Evolutionary conservation across 805 yeast species (phyloP).

Genomic region (Saccharomyces mikatae): DNA sequence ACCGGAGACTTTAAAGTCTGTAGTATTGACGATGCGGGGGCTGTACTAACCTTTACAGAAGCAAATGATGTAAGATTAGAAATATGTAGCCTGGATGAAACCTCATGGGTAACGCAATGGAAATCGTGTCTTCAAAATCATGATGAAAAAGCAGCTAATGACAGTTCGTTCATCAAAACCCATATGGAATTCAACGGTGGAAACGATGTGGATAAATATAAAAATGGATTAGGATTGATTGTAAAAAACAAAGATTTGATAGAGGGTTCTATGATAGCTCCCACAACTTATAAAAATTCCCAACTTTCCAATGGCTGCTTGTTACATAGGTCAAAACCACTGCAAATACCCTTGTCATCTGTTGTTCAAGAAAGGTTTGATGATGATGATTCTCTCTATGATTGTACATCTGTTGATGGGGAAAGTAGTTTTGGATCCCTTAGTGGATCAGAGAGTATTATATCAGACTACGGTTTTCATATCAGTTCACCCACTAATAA

Average conservation of each 20-base stretch:
- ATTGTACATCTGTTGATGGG: not conserved
- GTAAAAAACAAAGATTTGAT: not conserved
- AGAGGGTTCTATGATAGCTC: not conserved
- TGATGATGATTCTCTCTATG: not conserved
- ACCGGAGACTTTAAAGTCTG: conserved; percentile 16
- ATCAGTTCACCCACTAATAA: not conserved
- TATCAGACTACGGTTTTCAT: not conserved
- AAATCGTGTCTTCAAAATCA: conserved; percentile 11
- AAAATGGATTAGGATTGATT: not conserved
- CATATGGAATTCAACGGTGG: not conserved
- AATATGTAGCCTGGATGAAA: conserved; percentile 15
- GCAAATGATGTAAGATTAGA: conserved; percentile 17
- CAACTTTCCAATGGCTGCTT: not conserved
- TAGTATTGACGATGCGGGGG: conserved; percentile 4
- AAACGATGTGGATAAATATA: not conserved
- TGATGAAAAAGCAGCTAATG: conserved; percentile 3
- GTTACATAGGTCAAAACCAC: conserved; percentile 18
- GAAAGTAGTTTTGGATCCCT: not conserved
- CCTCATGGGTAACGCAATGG: conserved; percentile 26
- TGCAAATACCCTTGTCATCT: conserved; percentile 10
- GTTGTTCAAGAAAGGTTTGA: conserved; percentile 1
- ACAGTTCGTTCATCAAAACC: not conserved
- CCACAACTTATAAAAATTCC: not conserved
- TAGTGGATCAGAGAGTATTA: not conserved
- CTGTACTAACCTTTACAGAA: conserved; percentile 14